Conservation (phyloP, 2,329 filamentous ascomycete genomes). For the Mycogone perniciosa region DNA sequence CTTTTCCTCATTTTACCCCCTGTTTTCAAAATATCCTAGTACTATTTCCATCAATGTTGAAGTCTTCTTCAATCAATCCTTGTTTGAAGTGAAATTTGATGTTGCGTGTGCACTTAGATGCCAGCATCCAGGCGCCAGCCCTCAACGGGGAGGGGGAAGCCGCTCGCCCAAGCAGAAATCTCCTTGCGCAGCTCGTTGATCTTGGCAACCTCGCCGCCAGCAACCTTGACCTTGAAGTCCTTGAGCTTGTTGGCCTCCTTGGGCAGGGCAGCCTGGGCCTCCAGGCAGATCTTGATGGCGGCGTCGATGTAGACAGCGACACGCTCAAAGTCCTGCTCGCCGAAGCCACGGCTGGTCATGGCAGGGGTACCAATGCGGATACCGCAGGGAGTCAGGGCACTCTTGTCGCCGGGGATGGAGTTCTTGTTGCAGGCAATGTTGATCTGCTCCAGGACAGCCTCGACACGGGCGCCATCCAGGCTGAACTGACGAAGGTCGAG, state of each 20-base stretch:
- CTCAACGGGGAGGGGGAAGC: constrained; percentile 88
- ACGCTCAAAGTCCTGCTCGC: constrained; percentile 83
- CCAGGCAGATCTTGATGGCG: constrained; percentile 83
- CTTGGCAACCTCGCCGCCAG: constrained; percentile 68
- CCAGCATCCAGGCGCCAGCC: constrained; percentile 59
- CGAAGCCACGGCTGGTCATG: constrained; percentile 95
- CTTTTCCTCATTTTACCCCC: constrained; percentile 6
- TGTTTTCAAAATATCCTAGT: constrained; percentile 8
- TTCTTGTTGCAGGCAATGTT: constrained; percentile 99
- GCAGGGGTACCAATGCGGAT: constrained; percentile 94
- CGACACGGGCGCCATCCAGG: constrained; percentile 90
- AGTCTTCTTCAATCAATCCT: neutral
- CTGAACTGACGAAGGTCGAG: constrained; percentile 82
- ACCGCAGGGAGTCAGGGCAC: constrained; percentile 86
- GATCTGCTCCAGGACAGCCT: constrained; percentile 93
- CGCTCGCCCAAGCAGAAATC: constrained; percentile 78
- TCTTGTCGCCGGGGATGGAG: constrained; percentile 95
- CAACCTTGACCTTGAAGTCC: constrained; percentile 95
- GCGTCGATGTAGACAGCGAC: constrained; percentile 86
- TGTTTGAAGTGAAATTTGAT: neutral
- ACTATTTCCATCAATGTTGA: neutral
- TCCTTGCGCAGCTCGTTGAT: constrained; percentile 84
- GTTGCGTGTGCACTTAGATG: constrained; percentile 35
- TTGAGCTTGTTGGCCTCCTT: constrained; percentile 99
- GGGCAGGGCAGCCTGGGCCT: constrained; percentile 75